Evolutionary conservation across 2,329 filamentous ascomycete species (phyloP).

Genomic region (Fusarium dimerum): DNA sequence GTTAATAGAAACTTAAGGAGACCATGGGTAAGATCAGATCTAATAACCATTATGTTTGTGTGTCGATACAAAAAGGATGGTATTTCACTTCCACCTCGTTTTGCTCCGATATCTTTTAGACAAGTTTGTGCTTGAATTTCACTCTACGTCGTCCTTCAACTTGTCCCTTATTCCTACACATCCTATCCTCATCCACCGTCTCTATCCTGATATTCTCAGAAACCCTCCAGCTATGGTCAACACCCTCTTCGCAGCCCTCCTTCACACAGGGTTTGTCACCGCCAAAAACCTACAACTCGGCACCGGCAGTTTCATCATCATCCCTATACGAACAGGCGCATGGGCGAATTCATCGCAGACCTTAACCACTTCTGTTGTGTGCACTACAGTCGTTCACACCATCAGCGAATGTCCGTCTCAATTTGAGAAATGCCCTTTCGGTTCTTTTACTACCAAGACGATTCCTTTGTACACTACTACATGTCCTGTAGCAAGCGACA

Average conservation of each 20-base stretch:
- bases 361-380: constrained; percentile 35
- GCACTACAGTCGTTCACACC: constrained; percentile 27
- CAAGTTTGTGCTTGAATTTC: no score
- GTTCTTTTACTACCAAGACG: constrained; percentile 24
- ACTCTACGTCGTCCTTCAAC: no score
- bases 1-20: no score
- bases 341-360: not conserved
- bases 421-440: constrained; percentile 19
- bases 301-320: not conserved
- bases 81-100: no score
- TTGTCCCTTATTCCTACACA: no score
- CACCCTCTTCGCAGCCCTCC: not conserved
- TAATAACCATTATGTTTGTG: no score
- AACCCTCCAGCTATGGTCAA: not conserved
- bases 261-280: not conserved
- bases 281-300: not conserved
- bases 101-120: no score
- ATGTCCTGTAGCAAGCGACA: constrained; percentile 14
- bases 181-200: no score
- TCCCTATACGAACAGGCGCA: not conserved
- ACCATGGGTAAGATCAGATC: no score
- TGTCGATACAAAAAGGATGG: no score
- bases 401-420: constrained; percentile 19
- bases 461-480: constrained; percentile 23
- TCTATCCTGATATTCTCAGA: no score